Percentiles rank a stretch among this genome's conserved stretches.
Evolutionary conservation across 345 rosid genomes (phyloP).

Genomic region (Viola odorata): DNA sequence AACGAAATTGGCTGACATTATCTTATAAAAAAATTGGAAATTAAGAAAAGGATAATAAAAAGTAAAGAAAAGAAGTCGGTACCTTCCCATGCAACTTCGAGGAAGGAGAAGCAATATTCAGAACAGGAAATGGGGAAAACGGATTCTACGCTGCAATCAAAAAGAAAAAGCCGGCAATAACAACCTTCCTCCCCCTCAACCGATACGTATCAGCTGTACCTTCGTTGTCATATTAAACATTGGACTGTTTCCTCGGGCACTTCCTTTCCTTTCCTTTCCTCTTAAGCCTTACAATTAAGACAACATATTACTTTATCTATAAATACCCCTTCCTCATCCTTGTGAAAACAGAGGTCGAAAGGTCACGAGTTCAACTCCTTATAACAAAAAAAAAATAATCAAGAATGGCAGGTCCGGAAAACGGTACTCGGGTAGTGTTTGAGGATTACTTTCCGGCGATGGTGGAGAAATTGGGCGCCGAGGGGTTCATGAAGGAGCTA

Average conservation of each 20-base stretch:
- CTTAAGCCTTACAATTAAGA: not conserved
- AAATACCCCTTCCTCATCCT: constrained; percentile 3
- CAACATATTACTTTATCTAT: not conserved
- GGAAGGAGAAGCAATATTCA: constrained; percentile 23
- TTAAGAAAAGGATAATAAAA: constrained; percentile 3
- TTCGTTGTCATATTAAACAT: constrained; percentile 25
- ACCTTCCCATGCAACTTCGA: constrained; percentile 44
- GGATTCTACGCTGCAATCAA: not conserved
- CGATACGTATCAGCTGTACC: constrained; percentile 12
- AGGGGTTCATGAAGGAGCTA: constrained; percentile 56
- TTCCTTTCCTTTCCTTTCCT: constrained; percentile 5
- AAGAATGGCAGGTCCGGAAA: constrained; percentile 21
- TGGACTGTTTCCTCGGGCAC: constrained; percentile 15
- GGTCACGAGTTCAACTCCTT: too few species aligned
- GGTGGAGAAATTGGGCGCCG: constrained; percentile 47
- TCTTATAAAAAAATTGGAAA: too few species aligned
- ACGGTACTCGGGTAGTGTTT: constrained; percentile 27
- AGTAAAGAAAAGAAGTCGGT: constrained; percentile 1
- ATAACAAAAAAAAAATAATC: too few species aligned
- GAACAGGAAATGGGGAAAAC: not conserved
- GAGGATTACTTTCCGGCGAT: constrained; percentile 56
- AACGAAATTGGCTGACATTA: too few species aligned
- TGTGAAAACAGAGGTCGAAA: too few species aligned
- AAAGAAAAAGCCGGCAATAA: constrained; percentile 4
- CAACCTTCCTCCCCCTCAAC: not conserved